Percentiles rank a stretch among this genome's conserved stretches.
These are phyloP conservation scores for Streptanthus diversifolius DNA, from an alignment of 345 rosid genomes.

Conservation along the genomic window DNA sequence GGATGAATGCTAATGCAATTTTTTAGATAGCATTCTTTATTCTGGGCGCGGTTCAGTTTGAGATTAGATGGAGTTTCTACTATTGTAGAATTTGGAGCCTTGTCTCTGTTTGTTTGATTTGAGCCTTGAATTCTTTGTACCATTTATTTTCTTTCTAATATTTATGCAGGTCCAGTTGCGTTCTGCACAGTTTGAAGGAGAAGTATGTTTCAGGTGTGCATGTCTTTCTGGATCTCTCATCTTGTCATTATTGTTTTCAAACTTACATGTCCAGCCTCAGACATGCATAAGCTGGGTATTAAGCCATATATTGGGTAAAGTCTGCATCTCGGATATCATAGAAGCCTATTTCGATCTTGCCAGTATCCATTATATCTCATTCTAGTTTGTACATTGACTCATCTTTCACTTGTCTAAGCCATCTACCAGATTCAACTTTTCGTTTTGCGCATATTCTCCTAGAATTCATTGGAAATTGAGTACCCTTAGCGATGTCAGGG, in stretches of 20 bases:
- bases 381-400: conserved; percentile 1
- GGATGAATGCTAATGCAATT: neutral
- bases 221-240: conserved; percentile 21
- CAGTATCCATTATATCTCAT: neutral
- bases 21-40: neutral
- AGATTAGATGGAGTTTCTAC: conserved; percentile 4
- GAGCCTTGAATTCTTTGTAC: conserved; percentile 5
- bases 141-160: conserved; percentile 4
- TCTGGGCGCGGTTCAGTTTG: neutral
- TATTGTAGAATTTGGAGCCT: neutral
- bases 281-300: conserved; percentile 1
- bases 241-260: conserved; percentile 1
- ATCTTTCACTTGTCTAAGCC: conserved; percentile 2
- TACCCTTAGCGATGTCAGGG: neutral
- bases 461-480: neutral
- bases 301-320: conserved; percentile 11
- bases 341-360: neutral
- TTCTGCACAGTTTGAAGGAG: conserved; percentile 78
- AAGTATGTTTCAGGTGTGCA: conserved; percentile 73
- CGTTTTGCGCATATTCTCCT: neutral
- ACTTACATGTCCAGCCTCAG: neutral
- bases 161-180: conserved; percentile 59
- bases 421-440: conserved; percentile 10
- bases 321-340: neutral
- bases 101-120: neutral